Conservation (phyloP, 768 basidiomycete genomes). For the Lentinula guzmanii region DNA sequence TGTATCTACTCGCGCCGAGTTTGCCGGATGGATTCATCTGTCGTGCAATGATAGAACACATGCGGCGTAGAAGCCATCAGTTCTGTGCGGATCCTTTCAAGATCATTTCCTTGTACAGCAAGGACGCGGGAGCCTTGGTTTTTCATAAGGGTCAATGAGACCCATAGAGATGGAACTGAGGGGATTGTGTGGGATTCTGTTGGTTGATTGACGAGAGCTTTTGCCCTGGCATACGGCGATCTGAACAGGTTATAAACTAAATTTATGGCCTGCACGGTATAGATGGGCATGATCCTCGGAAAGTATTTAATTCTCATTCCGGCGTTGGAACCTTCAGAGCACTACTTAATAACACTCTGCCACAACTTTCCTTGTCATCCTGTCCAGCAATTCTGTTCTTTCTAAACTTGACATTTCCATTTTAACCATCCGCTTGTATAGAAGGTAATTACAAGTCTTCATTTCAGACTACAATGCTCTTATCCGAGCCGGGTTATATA, state of each 20-base stretch:
- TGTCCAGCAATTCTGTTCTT: background rate
- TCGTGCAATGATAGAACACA: background rate
- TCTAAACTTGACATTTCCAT: background rate
- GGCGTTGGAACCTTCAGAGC: background rate
- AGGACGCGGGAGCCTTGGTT: background rate
- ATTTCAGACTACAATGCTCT: background rate
- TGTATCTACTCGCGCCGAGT: background rate
- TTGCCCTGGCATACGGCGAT: background rate
- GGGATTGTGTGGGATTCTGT: slow-evolving; percentile 2
- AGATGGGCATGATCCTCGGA: background rate
- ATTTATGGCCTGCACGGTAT: background rate
- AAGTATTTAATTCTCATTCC: background rate
- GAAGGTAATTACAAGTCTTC: background rate
- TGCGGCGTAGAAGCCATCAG: slow-evolving; percentile 7
- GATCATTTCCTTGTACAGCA: slow-evolving; percentile 2
- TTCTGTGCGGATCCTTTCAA: slow-evolving; percentile 1
- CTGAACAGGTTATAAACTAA: background rate
- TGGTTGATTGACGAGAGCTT: background rate
- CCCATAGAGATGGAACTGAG: slow-evolving; percentile 1
- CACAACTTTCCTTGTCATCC: background rate
- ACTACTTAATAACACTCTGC: background rate
- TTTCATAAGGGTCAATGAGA: slow-evolving; percentile 1
- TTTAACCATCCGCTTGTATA: background rate
- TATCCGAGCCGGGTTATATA: background rate
- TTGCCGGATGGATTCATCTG: background rate